These are phyloP conservation scores for Colletotrichum spinosum DNA, from an alignment of 2,329 filamentous ascomycete genomes.

Conservation along the genomic window DNA sequence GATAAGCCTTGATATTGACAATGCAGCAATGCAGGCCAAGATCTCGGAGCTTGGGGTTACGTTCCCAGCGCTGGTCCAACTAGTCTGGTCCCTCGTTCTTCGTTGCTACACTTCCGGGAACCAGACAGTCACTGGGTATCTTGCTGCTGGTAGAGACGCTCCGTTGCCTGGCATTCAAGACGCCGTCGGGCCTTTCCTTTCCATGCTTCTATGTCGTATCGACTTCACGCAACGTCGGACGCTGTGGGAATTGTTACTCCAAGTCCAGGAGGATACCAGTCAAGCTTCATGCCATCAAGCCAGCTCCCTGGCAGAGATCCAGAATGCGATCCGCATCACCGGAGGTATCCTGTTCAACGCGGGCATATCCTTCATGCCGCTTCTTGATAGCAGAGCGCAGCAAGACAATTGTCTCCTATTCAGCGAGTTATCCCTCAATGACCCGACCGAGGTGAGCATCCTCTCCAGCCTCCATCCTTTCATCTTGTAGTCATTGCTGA, in stretches of 20 bases:
- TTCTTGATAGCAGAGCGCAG: conserved; percentile 35
- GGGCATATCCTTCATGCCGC: conserved; percentile 43
- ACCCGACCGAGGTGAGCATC: conserved; percentile 8
- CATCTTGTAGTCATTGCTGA: not conserved
- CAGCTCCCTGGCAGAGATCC: conserved; percentile 61
- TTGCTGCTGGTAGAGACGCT: conserved; percentile 64
- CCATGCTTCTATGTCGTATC: conserved; percentile 54
- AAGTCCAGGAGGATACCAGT: conserved; percentile 58
- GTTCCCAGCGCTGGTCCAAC: conserved; percentile 61
- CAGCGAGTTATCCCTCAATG: conserved; percentile 3
- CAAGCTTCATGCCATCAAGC: conserved; percentile 60
- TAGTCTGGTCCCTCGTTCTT: conserved; percentile 64
- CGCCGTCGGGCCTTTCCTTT: conserved; percentile 64
- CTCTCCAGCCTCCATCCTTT: not conserved
- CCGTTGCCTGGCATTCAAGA: conserved; percentile 59
- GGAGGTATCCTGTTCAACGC: conserved; percentile 47
- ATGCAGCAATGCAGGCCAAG: conserved; percentile 44
- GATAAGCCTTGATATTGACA: not conserved
- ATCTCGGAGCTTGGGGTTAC: conserved; percentile 57
- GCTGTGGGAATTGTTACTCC: conserved; percentile 55
- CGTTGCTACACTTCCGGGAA: conserved; percentile 57
- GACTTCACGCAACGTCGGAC: conserved; percentile 56
- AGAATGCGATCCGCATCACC: conserved; percentile 45
- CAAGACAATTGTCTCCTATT: conserved; percentile 36
- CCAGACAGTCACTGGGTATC: conserved; percentile 65